Base-by-base conservation (phyloP, 495 filamentous ascomycete genomes). In the Copromyces sp. region DNA sequence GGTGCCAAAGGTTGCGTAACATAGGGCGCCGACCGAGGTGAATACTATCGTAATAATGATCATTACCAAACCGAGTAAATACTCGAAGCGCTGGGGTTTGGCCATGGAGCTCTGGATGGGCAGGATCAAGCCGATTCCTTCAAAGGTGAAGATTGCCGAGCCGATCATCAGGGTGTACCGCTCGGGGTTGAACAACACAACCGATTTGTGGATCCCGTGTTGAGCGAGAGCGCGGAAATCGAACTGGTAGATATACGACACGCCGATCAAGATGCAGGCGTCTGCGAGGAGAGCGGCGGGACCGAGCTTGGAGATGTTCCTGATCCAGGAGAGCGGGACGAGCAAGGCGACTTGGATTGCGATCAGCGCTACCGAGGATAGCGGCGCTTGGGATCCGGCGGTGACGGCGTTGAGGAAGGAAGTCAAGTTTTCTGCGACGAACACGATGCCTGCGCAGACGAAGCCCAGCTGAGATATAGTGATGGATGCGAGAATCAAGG, bases 391-490 rank as follows among this genome's bases (percentile, higher is more conserved):
- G 7, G 74, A 20, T 14, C 77, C 82, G 5, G 80, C 42, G 1
- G 80, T 80, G 16, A 90, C 85, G 12, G 89, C 88, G 68, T 86
- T 78, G 14, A 89, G 77, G 74, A 91, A 90, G 0, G 85, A 84
- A 14, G 79, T 80, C 14, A 90, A 74, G 75, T 91, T 91, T 74
- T 91, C 87, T 0, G 89, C 89, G n/a, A 86, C 84, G 76, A 91
- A 91, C 41, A 91, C 88, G 69, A 91, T 84, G 42, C 88, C 88
- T 0, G 89, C 84, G 74, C 88, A 90, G 59, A 91, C 89, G 73
- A 91, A 91, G 11, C 89, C 89, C 29, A 91, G 79, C 75, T 91
- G 89, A 0, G 88, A 90, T n/a, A 91, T 76, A 9, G 86, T 84
- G 72, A 91, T 87, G n/a, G 88, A 90, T 17, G 71, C 78, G 3